Percentiles rank a stretch among this genome's conserved stretches.
These are phyloP conservation scores for Stagonosporopsis rhizophila DNA, from an alignment of 2,329 filamentous ascomycete species.

Conservation along the genomic window DNA sequence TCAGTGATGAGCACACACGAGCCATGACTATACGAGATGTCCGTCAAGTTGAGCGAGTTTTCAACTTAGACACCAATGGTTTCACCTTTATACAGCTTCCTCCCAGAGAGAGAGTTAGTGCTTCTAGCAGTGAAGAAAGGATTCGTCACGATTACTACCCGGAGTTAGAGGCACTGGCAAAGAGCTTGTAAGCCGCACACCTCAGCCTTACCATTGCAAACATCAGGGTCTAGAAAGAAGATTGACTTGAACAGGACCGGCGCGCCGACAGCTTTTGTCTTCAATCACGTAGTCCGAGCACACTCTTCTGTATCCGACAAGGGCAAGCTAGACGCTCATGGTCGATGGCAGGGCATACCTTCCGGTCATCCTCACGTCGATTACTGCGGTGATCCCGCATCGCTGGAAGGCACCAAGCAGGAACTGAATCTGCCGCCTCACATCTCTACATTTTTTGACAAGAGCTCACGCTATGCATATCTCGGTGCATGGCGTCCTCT, in stretches of 20 bases:
- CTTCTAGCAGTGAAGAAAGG: slow-evolving; percentile 18
- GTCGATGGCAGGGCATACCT: slow-evolving; percentile 49
- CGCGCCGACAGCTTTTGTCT: slow-evolving; percentile 37
- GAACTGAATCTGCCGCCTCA: slow-evolving; percentile 27
- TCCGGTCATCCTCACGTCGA: slow-evolving; percentile 32
- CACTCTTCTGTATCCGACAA: slow-evolving; percentile 57
- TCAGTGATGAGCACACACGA: slow-evolving; percentile 25
- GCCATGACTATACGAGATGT: slow-evolving; percentile 51
- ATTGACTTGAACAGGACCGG: slow-evolving; percentile 20
- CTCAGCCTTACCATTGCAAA: background rate
- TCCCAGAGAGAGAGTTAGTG: slow-evolving; percentile 9
- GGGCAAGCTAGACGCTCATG: slow-evolving; percentile 51
- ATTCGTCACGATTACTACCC: slow-evolving; percentile 28
- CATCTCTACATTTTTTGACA: slow-evolving; percentile 8
- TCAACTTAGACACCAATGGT: slow-evolving; percentile 4
- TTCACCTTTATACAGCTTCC: slow-evolving; percentile 23
- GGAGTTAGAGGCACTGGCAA: slow-evolving; percentile 23
- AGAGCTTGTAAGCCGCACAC: slow-evolving; percentile 17
- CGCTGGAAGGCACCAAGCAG: slow-evolving; percentile 21
- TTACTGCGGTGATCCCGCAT: slow-evolving; percentile 21
- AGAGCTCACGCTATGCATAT: slow-evolving; percentile 32
- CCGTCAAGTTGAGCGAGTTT: slow-evolving; percentile 41
- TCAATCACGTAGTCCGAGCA: slow-evolving; percentile 50
- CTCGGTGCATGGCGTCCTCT: slow-evolving; percentile 43
- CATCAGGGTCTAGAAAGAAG: background rate